Evolutionary conservation across 768 basidiomycete genomes (phyloP), one percentile per base, ranked within the genome.

Genomic region (Myochromella boudieri): DNA sequence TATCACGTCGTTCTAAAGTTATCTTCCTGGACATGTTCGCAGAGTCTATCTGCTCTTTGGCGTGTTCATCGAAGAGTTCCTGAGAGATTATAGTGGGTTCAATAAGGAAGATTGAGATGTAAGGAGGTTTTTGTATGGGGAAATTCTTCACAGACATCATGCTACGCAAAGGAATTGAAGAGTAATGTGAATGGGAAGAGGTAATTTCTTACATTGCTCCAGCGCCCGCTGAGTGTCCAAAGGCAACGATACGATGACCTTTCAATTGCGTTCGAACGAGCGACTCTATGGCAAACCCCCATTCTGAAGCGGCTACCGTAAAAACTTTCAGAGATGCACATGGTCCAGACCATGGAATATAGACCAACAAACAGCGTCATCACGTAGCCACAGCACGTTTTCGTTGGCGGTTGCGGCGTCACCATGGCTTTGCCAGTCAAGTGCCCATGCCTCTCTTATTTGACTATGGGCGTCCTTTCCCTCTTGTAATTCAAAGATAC

Each of bases 351-450:
- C 29, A 31, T 8, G 9, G 29, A 31, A n/a, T 31, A 31, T 8
- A n/a, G 29, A 31, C 61, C 41, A 29, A 62, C 63, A 60, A 12
- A 62, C 55, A 1, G 56, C 49, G 36, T 29, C 53, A 10, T 59
- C 46, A 26, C 59, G 55, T n/a, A 53, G 57, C 15, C 44, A 37
- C 6, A 71, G 53, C 9, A 46, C 33, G 12, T 50, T 56, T 20
- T 55, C 59, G 44, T 74, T 74, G 9, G 69, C 17, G 4, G 64
- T 42, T 14, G 64, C 68, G 3, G 67, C 60, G 24, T 71, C 69
- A 11, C 72, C 72, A 38, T 71, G 69, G 21, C 55, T 68, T 28
- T 64, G 69, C 67, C 67, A 70, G 53, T 74, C 72, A 17, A 72
- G 61, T 1, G 66, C 48, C 70, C 69, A 73, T 1, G 67, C 68